Base-by-base conservation (phyloP, 2,329 filamentous ascomycete species). In the Pseudohalonectria lignicola region DNA sequence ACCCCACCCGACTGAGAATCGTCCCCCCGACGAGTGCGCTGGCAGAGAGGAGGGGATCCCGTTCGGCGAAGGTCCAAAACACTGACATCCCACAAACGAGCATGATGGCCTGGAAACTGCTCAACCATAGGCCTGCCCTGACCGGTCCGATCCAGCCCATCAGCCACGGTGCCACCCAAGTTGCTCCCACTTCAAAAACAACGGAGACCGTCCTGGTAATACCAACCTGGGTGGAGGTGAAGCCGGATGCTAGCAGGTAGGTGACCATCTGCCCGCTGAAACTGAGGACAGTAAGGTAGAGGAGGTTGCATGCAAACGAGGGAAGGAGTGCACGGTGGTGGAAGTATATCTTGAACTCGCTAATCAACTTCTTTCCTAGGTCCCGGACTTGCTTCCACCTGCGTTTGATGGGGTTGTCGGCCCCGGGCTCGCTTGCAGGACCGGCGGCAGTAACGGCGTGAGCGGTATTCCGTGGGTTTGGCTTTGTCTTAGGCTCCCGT, bases 101-200 rank as follows among this genome's bases (percentile, higher is more conserved):
- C 46, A 69, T 76, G 3, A 62, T 40, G n/a, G 80, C 61, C 50
- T 86, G 80, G 72, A 77, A 83, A 39, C 70, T 77, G 9, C 80
- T 51, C 44, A 75, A 76, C 83, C 83, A 87, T 3, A 86, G 63
- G 0, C 82, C 83, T 0, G 71, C 67, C n/a, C 83, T 63, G 7
- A 84, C 62, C 8, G 68, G 59, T 0, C 77, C 75, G 29, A 80
- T 68, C 29, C 55, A 57, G 3, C 47, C 47, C 64, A 76, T 77
- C 12, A 79, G 51, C 39, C 60, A 56, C 0, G 78, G 78, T 0
- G 69, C 74, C 1, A 69, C 51, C 64, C 72, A 79, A 0, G 79
- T 82, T 0, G 78, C 76, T 7, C 61, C 60, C 3, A 82, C 55
- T 50, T 82, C 79, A 36, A 76, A 66, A 3, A 65, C 40, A 1